A percentile compares a stretch with the other conserved stretches of the same genome.
Evolutionary conservation across 164 flowering plant species (phyloP).

Genomic region (Magnolia sinica): DNA sequence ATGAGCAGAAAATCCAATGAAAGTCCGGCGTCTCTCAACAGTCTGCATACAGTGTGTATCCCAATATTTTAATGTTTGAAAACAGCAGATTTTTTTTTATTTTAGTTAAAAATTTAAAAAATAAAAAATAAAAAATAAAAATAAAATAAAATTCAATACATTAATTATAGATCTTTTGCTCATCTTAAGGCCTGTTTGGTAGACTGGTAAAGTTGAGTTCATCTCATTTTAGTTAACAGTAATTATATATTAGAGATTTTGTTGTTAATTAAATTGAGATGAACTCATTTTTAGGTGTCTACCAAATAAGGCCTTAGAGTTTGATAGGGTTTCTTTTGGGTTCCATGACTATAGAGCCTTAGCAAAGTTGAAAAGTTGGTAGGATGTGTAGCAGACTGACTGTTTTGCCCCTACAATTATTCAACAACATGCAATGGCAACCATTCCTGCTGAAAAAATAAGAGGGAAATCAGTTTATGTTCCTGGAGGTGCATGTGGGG

Average conservation of each 20-base stretch:
- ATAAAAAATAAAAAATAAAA: too few relatives aligned
- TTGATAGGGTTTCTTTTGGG: too few relatives aligned
- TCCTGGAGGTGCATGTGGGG: not conserved
- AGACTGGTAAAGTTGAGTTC: not conserved
- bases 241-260: not conserved
- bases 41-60: not conserved
- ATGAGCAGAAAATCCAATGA: too few relatives aligned
- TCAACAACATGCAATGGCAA: too few relatives aligned
- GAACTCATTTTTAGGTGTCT: not conserved
- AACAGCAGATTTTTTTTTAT: too few relatives aligned
- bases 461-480: too few relatives aligned
- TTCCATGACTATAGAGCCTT: too few relatives aligned
- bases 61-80: too few relatives aligned
- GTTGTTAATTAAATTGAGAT: not conserved
- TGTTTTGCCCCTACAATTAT: not conserved
- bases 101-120: fast-evolving
- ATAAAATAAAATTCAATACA: too few relatives aligned
- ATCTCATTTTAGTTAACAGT: not conserved
- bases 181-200: not conserved
- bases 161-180: too few relatives aligned
- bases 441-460: too few relatives aligned
- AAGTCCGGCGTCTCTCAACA: too few relatives aligned
- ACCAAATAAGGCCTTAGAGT: not conserved
- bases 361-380: not conserved
- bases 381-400: not conserved